Base-by-base conservation (phyloP, 306 rosid species). In the Cyamopsis tetragonoloba region DNA sequence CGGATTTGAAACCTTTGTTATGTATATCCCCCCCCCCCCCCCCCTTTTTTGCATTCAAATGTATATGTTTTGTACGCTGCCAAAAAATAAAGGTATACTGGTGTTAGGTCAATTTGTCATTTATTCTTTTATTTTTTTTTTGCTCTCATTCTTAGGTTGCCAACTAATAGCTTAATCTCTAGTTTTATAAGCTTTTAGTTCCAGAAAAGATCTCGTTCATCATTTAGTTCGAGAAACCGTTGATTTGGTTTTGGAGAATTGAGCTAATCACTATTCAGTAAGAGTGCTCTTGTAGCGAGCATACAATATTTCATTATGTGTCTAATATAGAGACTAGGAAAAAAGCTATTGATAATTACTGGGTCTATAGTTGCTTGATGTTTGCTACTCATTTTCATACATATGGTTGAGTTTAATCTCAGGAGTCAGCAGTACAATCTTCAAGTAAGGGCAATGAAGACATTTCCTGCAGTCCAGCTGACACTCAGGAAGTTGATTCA, bases 351-450 rank as follows among this genome's bases (percentile, higher is more conserved):
- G 49, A 24, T 70, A 71, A 43, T 63, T 70, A 17, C 38, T 24
- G 27, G 44, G 49, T 74, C 66, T 51, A 49, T 43, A 44, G 65
- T 74, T 74, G 60, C 31, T 69, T 57, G 60, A 62, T 37, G 47
- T 31, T 12, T 81, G 68, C 4, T 63, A 35, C n/a, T 63, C 41
- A 59, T 32, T 62, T 71, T 71, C 28, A 59, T 53, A 51, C 51
- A 62, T 47, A 44, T 66, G 59, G 37, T 67, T 23, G 19, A 47
- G 75, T 66, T 76, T 65, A 80, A 11, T 62, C 55, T 51, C 93
- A 95, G 99, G 96, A 77, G 51, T 55, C 85, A 34, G 77, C 63
- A 34, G 71, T 71, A 48, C 82, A 79, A 67, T 49, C 75, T 77
- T 75, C 84, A 39, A 83, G 62, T 64, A 68, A 47, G 34, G 71